Percentiles rank a stretch among this genome's conserved stretches.
Evolutionary conservation across 495 filamentous ascomycete species (phyloP).

Genomic region (Annulohypoxylon maeteangense): DNA sequence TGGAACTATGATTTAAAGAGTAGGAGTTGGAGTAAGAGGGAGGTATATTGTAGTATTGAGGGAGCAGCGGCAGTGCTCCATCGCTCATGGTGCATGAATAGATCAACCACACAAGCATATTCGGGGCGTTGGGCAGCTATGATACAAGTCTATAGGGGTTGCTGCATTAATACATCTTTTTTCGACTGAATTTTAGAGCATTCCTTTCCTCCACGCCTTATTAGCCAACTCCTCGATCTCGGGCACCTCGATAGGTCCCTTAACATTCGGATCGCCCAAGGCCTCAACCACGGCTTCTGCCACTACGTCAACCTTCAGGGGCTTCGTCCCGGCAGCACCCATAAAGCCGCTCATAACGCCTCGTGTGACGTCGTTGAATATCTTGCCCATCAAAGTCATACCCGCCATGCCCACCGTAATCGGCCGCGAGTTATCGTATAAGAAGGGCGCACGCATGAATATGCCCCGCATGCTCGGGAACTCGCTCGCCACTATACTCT

Average conservation of each 20-base stretch:
- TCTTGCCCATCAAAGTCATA: constrained; percentile 70
- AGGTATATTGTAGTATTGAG: constrained; percentile 26
- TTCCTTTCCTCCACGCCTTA: constrained; percentile 81
- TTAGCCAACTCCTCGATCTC: constrained; percentile 78
- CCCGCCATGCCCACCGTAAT: constrained; percentile 88
- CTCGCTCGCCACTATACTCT: constrained; percentile 74
- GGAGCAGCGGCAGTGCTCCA: constrained; percentile 8
- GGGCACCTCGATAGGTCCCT: constrained; percentile 73
- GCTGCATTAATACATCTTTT: constrained; percentile 37
- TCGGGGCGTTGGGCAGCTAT: constrained; percentile 34
- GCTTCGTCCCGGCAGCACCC: constrained; percentile 85
- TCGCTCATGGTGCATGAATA: constrained; percentile 25
- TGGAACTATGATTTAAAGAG: constrained; percentile 81
- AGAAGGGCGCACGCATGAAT: constrained; percentile 85
- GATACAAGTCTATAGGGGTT: constrained; percentile 48
- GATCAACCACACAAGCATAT: constrained; percentile 38
- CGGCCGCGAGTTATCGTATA: constrained; percentile 84
- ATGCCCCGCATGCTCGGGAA: constrained; percentile 80
- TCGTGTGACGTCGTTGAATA: constrained; percentile 78
- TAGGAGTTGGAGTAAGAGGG: not conserved
- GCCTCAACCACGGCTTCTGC: constrained; percentile 86
- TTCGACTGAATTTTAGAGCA: constrained; percentile 67
- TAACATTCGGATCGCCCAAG: constrained; percentile 72
- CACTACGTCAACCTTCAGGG: constrained; percentile 84
- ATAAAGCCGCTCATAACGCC: constrained; percentile 76